Evolutionary conservation across 495 filamentous ascomycete genomes (phyloP).

Genomic region (Penicillium longicatenatum): DNA sequence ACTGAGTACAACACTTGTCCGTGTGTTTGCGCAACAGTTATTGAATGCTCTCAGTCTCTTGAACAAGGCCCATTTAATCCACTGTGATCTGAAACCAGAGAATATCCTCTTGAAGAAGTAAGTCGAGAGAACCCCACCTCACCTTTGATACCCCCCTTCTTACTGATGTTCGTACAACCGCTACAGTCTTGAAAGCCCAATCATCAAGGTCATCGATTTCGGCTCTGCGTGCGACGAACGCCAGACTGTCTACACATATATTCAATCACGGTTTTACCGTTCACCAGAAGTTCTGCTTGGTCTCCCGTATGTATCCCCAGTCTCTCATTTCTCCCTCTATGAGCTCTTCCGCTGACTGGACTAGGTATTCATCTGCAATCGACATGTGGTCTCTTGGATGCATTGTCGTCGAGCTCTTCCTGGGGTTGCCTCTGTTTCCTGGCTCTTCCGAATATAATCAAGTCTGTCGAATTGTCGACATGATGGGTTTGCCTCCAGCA

Average conservation of each 20-base stretch:
- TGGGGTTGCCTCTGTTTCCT: constrained; percentile 93
- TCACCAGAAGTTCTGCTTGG: constrained; percentile 96
- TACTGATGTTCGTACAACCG: constrained; percentile 3
- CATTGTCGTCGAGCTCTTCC: constrained; percentile 97
- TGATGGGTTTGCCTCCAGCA: constrained; percentile 93
- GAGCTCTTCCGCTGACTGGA: background rate
- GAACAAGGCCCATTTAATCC: constrained; percentile 96
- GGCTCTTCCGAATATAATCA: constrained; percentile 99
- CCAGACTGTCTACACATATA: constrained; percentile 99
- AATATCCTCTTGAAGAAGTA: constrained; percentile 98
- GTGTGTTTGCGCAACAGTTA: constrained; percentile 97
- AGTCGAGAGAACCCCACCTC: constrained; percentile 11
- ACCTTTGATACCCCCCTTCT: no score
- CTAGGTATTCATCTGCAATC: constrained; percentile 93
- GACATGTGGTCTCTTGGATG: constrained; percentile 99
- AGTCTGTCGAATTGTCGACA: constrained; percentile 94
- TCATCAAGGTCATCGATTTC: constrained; percentile 99
- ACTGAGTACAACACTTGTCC: constrained; percentile 93
- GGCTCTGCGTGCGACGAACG: constrained; percentile 98
- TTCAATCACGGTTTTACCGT: constrained; percentile 97
- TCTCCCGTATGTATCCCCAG: constrained; percentile 61
- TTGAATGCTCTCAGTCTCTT: constrained; percentile 88
- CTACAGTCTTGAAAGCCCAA: constrained; percentile 86
- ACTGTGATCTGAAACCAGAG: constrained; percentile 98
- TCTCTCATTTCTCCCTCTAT: constrained; percentile 1